A percentile compares a stretch with the other conserved stretches of the same genome.
These are phyloP conservation scores for Torrubiellomyces zombiae DNA, from an alignment of 2,329 filamentous ascomycete species.

Conservation along the genomic window DNA sequence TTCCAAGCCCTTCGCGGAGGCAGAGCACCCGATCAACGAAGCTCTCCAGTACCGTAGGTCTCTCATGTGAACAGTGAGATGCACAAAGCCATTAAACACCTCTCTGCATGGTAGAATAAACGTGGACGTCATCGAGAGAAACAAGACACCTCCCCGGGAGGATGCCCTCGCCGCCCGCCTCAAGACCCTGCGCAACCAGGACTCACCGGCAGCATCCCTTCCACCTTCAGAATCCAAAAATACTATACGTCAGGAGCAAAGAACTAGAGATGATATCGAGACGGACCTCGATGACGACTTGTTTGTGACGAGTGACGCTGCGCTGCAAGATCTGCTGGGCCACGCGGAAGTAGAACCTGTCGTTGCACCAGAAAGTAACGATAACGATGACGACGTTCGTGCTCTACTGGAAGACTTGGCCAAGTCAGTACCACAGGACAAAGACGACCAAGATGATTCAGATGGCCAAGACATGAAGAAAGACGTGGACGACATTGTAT, in stretches of 20 bases:
- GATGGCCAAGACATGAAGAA: conserved; percentile 32
- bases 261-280: not conserved
- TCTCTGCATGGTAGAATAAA: conserved; percentile 9
- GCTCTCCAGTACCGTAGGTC: too few species aligned
- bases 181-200: conserved; percentile 29
- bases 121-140: conserved; percentile 23
- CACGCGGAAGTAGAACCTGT: conserved; percentile 20
- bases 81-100: conserved; percentile 4
- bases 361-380: conserved; percentile 4
- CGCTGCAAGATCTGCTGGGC: conserved; percentile 33
- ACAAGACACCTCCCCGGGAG: conserved; percentile 26
- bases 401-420: conserved; percentile 21
- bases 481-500: conserved; percentile 27
- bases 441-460: conserved; percentile 23
- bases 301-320: conserved; percentile 32
- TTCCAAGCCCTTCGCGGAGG: conserved; percentile 31
- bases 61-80: conserved; percentile 6
- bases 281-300: conserved; percentile 17
- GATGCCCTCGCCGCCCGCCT: conserved; percentile 35
- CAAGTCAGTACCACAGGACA: conserved; percentile 13
- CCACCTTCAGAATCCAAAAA: not conserved
- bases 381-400: conserved; percentile 17
- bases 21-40: conserved; percentile 16
- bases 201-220: conserved; percentile 8
- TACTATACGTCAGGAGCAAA: not conserved